A percentile compares a stretch with the other conserved stretches of the same genome.
Conservation (phyloP, 2,329 filamentous ascomycete species). For the Tolypocladium pustulatum region DNA sequence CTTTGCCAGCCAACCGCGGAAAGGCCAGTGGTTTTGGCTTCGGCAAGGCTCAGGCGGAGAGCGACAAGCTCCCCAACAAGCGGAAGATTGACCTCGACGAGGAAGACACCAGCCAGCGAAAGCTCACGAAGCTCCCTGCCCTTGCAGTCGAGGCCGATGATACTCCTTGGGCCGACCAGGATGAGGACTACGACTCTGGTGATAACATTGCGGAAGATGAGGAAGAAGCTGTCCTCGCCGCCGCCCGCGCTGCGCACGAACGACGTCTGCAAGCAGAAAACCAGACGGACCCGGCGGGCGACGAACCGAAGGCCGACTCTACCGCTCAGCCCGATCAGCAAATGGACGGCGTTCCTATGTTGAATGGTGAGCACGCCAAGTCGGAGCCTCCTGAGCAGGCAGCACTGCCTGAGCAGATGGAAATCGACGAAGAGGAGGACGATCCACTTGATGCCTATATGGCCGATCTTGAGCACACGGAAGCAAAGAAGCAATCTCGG, state of each 20-base stretch:
- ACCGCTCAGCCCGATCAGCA: slow-evolving; percentile 13
- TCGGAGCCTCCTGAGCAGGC: slow-evolving; percentile 5
- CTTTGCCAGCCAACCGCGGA: slow-evolving; percentile 55
- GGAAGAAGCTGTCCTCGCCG: slow-evolving; percentile 78
- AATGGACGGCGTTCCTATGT: slow-evolving; percentile 11
- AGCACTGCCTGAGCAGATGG: slow-evolving; percentile 36
- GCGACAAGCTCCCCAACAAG: slow-evolving; percentile 56
- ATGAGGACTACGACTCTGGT: slow-evolving; percentile 60
- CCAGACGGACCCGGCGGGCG: slow-evolving; percentile 36
- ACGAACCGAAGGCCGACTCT: slow-evolving; percentile 14
- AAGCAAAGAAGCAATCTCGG: slow-evolving; percentile 29
- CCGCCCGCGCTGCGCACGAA: slow-evolving; percentile 75
- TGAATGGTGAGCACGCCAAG: slow-evolving; percentile 5
- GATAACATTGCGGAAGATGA: slow-evolving; percentile 74
- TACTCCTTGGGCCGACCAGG: slow-evolving; percentile 50
- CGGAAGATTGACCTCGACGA: slow-evolving; percentile 78
- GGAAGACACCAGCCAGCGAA: slow-evolving; percentile 76
- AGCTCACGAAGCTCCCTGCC: slow-evolving; percentile 81
- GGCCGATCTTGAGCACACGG: slow-evolving; percentile 53
- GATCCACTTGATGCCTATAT: slow-evolving; percentile 98
- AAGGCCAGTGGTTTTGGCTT: slow-evolving; percentile 83
- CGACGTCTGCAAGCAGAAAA: slow-evolving; percentile 51
- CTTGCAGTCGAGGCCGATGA: slow-evolving; percentile 56
- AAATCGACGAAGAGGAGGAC: slow-evolving; percentile 54
- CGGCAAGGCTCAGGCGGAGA: slow-evolving; percentile 53